These are phyloP conservation scores for Syncephalastrum contaminatum DNA, from an alignment of 371 early-diverging fungal species.

Conservation along the genomic window DNA sequence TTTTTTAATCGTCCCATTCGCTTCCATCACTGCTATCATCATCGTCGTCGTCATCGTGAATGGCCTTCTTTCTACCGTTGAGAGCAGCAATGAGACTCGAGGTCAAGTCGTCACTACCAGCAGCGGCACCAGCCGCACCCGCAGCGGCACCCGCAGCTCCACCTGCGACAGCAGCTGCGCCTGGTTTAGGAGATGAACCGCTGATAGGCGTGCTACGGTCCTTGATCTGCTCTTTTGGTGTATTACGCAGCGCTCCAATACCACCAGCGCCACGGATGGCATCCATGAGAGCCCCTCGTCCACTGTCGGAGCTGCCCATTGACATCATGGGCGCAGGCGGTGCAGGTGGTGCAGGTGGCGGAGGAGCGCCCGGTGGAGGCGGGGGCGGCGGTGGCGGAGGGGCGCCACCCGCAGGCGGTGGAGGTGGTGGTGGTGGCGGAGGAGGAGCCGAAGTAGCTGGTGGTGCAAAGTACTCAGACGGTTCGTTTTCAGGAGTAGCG, in stretches of 20 bases:
- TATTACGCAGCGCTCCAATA: constrained; percentile 25
- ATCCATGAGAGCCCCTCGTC: constrained; percentile 36
- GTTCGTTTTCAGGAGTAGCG: too few species aligned
- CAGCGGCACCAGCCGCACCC: constrained; percentile 10
- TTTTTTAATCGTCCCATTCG: constrained; percentile 22
- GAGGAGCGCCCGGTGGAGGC: constrained; percentile 6
- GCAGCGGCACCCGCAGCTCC: constrained; percentile 10
- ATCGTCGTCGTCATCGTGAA: constrained; percentile 19
- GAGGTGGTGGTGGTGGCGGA: constrained; percentile 25
- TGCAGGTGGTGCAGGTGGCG: constrained; percentile 21
- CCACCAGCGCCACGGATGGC: constrained; percentile 48
- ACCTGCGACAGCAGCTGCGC: constrained; percentile 5
- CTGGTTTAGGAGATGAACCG: neutral
- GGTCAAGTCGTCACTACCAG: constrained; percentile 18
- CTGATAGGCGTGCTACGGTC: constrained; percentile 32
- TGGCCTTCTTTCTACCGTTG: constrained; percentile 19
- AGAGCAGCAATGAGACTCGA: constrained; percentile 22
- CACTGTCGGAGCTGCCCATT: constrained; percentile 1
- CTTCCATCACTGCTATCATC: constrained; percentile 16
- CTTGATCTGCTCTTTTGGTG: constrained; percentile 23
- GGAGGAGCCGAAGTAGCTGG: constrained; percentile 3
- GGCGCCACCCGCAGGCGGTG: too few species aligned
- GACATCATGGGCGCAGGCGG: constrained; percentile 9
- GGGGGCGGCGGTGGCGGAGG: constrained; percentile 13
- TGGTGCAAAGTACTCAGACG: neutral